phyloP scores from a whole-genome alignment of 441 rosid species.

The Populus hybrid region DNA sequence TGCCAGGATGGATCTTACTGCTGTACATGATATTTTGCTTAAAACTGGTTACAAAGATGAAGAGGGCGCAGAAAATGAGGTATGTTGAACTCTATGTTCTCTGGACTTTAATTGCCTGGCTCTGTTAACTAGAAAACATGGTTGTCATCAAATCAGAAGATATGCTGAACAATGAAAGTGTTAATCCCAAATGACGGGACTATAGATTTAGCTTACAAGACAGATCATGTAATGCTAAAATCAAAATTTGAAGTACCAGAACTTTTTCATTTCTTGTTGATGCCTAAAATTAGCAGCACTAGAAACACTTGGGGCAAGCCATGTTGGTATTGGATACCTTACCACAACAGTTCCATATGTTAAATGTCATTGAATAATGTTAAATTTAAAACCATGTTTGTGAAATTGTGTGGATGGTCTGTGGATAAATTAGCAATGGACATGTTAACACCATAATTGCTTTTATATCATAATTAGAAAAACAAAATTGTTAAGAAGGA shows the following conservation, averaged over 20 bases:
- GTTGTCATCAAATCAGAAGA: neutral
- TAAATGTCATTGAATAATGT: neutral
- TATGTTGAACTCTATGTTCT: slow-evolving; percentile 14
- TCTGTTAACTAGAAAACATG: neutral
- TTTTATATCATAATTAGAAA: neutral
- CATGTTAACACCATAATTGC: neutral
- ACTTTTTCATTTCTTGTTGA: neutral
- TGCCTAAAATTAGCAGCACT: neutral
- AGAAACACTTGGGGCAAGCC: neutral
- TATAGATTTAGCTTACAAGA: neutral
- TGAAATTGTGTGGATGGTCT: neutral
- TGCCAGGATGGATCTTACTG: slow-evolving; percentile 33
- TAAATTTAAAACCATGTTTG: neutral
- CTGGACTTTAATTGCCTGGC: neutral
- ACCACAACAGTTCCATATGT: neutral
- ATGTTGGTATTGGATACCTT: neutral
- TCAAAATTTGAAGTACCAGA: neutral
- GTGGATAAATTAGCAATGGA: neutral
- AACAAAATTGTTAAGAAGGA: neutral
- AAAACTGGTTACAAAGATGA: slow-evolving; percentile 88
- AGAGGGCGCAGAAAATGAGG: slow-evolving; percentile 94
- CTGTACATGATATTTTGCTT: slow-evolving; percentile 62
- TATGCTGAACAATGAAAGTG: neutral
- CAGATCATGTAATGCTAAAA: neutral
- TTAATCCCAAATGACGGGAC: neutral